Base-by-base conservation (phyloP, 2,329 filamentous ascomycete species). In the Cercospora sojina region DNA sequence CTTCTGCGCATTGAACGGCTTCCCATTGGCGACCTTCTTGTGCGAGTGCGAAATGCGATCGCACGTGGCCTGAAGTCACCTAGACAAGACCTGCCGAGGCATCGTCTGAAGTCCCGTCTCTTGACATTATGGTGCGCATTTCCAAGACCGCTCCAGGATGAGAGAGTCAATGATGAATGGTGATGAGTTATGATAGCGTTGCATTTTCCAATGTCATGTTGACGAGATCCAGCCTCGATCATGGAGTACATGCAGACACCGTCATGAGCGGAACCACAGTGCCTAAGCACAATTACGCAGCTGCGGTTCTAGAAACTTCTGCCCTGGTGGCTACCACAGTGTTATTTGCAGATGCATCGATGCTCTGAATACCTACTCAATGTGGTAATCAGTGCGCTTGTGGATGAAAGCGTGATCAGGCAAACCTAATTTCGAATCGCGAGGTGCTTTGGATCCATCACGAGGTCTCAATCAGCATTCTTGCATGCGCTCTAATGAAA, bases 331-430 rank as follows among this genome's bases (percentile, higher is more conserved):
- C 18, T 13, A 16, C 20, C 20, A 35, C 12, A 16, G 29, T 18
- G 18, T 23, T 31, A n/a, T 16, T 16, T 23, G 23, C 16, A 43
- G 29, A 43, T 35, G 35, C 32, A 41, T n/a, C 23, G 31, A 27
- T 12, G 16, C n/a, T 23, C 18, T 47, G 9, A 43, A 49, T 35
- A n/a, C 62, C 38, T 58, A 41, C 62, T 56, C 38, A 43, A 59
- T 47, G 62, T 18, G 47, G 62, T 16, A 59, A 59, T 41, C 62
- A 59, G 12, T 43, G 62, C 62, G 62, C 62, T n/a, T 49, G 23
- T 20, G n/a, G 58, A 27, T 0, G 2, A 8, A 13, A 51, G 1
- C 47, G 12, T 23, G 12, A 1, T 20, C 5, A 51, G 47, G 18
- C 20, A 27, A 27, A 16, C 47, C 47, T 27, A 23, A 23, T 9